These are phyloP conservation scores for Populus ilicifolia DNA, from an alignment of 345 rosid genomes.

Conservation along the genomic window DNA sequence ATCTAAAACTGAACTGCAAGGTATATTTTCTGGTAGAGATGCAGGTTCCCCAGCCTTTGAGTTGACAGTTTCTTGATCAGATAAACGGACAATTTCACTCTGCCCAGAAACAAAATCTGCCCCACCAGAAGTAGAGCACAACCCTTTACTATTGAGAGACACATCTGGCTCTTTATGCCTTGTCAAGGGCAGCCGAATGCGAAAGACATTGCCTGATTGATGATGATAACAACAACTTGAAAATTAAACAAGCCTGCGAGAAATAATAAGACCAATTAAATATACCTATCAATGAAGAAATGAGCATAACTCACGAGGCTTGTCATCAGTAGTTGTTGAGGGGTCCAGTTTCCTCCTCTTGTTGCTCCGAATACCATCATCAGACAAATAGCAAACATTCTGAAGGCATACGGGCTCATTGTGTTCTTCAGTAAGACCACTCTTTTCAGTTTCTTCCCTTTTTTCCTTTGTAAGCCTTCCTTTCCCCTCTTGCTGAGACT, in stretches of 20 bases:
- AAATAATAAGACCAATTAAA: neutral
- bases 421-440: slow-evolving; percentile 64
- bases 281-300: neutral
- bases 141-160: neutral
- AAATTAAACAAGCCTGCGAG: neutral
- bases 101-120: neutral
- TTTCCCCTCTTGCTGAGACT: neutral
- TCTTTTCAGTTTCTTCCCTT: slow-evolving; percentile 45
- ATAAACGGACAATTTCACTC: neutral
- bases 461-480: neutral
- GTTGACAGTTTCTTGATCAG: neutral
- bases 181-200: slow-evolving; percentile 42
- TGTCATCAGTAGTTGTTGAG: slow-evolving; percentile 11
- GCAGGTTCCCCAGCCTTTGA: neutral
- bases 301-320: neutral
- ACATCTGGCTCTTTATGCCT: slow-evolving; percentile 16
- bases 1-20: neutral
- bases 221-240: slow-evolving; percentile 5
- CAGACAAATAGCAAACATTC: slow-evolving; percentile 35
- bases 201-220: slow-evolving; percentile 39
- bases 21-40: neutral
- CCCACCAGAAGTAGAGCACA: slow-evolving; percentile 24
- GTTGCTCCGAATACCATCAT: slow-evolving; percentile 44
- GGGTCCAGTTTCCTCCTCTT: slow-evolving; percentile 36
- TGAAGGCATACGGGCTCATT: slow-evolving; percentile 35